A percentile compares a stretch with the other conserved stretches of the same genome.
These are phyloP conservation scores for Hypericum perforatum DNA, from an alignment of 345 rosid genomes.

Conservation along the genomic window DNA sequence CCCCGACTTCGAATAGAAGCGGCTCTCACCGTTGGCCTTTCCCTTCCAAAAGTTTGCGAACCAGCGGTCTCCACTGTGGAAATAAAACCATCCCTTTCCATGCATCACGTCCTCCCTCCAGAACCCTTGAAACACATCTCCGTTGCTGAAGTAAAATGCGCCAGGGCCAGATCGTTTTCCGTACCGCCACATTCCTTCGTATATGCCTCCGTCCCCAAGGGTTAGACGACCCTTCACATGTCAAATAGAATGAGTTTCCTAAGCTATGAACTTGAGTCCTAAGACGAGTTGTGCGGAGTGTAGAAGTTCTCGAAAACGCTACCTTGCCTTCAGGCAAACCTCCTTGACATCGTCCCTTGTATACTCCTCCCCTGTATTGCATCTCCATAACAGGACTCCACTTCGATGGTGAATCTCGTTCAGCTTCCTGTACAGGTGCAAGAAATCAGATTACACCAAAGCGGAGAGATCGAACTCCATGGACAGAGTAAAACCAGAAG, in stretches of 20 bases:
- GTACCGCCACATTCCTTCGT: conserved; percentile 88
- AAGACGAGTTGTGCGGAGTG: conserved; percentile 11
- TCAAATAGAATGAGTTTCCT: conserved; percentile 6
- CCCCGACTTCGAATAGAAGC: conserved; percentile 85
- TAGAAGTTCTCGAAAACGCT: conserved; percentile 3
- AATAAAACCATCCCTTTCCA: conserved; percentile 99
- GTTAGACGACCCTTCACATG: conserved; percentile 61
- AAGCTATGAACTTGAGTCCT: conserved; percentile 6
- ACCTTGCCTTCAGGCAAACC: conserved; percentile 99
- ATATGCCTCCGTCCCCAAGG: conserved; percentile 77
- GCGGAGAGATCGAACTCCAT: background rate
- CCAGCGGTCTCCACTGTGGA: conserved; percentile 83
- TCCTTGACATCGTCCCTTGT: conserved; percentile 81
- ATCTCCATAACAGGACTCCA: conserved; percentile 81
- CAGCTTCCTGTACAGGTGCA: conserved; percentile 56
- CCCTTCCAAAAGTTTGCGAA: conserved; percentile 99
- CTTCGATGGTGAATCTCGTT: conserved; percentile 67
- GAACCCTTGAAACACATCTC: conserved; percentile 94
- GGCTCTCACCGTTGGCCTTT: conserved; percentile 84
- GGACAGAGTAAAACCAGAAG: too few species aligned
- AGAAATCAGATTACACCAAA: conserved; percentile 11
- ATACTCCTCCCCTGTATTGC: conserved; percentile 85
- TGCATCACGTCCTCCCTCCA: conserved; percentile 97
- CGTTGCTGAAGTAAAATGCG: conserved; percentile 79
- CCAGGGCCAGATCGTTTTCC: conserved; percentile 93